phyloP scores from a whole-genome alignment of 2,329 filamentous ascomycete genomes.

The Talaromyces sp. region DNA sequence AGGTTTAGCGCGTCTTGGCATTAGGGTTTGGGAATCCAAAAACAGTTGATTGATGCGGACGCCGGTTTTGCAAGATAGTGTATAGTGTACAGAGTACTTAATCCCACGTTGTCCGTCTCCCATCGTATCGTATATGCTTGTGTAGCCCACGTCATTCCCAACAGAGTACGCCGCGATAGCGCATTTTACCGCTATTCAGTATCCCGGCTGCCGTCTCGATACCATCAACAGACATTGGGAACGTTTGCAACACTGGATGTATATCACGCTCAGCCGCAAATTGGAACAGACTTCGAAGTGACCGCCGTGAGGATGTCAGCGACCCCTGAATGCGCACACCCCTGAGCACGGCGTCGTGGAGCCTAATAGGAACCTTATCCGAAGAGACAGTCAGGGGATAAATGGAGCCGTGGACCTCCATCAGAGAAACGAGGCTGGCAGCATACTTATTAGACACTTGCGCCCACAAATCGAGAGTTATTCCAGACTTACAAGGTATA shows the following conservation, averaged over 20 bases:
- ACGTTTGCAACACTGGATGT: slow-evolving; percentile 1
- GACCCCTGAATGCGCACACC: slow-evolving; percentile 5
- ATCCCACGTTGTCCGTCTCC: too few relatives aligned
- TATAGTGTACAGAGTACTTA: too few relatives aligned
- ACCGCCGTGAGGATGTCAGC: slow-evolving; percentile 1
- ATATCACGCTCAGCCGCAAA: slow-evolving; percentile 1
- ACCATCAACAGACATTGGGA: slow-evolving; percentile 2
- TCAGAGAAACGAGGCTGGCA: neutral
- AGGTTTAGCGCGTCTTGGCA: too few relatives aligned
- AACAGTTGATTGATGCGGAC: neutral
- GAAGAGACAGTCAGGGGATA: slow-evolving; percentile 7
- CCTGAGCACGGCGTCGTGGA: slow-evolving; percentile 1
- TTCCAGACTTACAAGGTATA: slow-evolving; percentile 1
- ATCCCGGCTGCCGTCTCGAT: neutral
- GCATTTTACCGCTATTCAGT: slow-evolving; percentile 1
- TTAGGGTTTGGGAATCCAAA: too few relatives aligned
- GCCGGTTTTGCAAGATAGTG: too few relatives aligned
- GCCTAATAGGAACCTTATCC: neutral
- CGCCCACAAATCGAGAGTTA: neutral
- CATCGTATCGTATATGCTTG: too few relatives aligned
- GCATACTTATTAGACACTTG: neutral
- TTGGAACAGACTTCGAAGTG: slow-evolving; percentile 1
- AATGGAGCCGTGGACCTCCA: slow-evolving; percentile 4
- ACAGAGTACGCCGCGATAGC: neutral
- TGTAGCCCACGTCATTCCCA: neutral